Base-by-base conservation (phyloP, 75 land plant species). In the Adiantum capillusveneris region DNA sequence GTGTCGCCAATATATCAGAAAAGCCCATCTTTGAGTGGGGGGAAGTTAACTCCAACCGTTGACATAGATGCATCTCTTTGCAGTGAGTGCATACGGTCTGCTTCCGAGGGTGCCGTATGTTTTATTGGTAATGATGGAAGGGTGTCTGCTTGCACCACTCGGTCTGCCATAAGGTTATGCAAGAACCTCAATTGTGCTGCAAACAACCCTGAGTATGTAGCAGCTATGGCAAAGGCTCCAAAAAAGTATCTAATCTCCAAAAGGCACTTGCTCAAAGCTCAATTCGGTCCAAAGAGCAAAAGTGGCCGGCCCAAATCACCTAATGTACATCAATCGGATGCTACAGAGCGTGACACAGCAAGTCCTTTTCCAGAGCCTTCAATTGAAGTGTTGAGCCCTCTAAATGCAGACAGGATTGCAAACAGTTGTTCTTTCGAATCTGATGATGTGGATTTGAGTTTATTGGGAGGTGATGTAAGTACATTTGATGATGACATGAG, bases 181-280 rank as follows among this genome's bases (percentile, higher is more conserved):
- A 46, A 46, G 50, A 46, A 46, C 28, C 55, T 26, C 29, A 53
- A 53, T 13, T 53, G 55, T 24, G 55, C 55, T 3, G 55, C 55
- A 18, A 24, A 53, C 14, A 53, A 26, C 28, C 55, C 55, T 24
- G 55, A 53, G 12, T 53, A 53, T 14, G 55, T 53, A 7, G 55
- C 55, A 2, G 55, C 55, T 27, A 9, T 48, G 18, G 55, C 55
- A 5, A 26, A 22, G 6, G 28, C 25, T 6, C 55, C 55, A 2
- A 53, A 53, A 24, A 53, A 53, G 55, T 53, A 53, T 26, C 28
- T 53, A 1, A 27, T 53, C 55, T 53, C 55, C 9, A 53, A 53
- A 27, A 22, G 55, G 28, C 55, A 53, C 55, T 3, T 19, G 12
- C 25, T 34, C 37, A 34, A 34, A 34, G 37, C 37, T 9, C 37